phyloP scores from a whole-genome alignment of 495 filamentous ascomycete genomes.

The Penicillium pulvis region DNA sequence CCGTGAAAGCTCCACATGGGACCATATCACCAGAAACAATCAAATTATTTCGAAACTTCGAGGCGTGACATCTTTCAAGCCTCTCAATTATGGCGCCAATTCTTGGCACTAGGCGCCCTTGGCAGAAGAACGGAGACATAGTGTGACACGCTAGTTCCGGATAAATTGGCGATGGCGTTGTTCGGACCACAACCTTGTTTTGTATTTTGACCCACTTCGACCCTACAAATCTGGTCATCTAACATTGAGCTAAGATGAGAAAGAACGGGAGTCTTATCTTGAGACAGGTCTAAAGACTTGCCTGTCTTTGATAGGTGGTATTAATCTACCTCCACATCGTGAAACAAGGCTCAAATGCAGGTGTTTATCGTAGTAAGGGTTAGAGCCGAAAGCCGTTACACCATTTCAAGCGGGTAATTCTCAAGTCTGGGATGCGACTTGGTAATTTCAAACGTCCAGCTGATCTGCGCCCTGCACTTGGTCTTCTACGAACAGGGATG shows the following conservation, averaged over 20 bases:
- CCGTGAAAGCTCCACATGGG: background rate
- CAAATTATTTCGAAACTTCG: background rate
- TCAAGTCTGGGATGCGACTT: no score
- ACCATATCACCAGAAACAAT: background rate
- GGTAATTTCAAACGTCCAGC: background rate
- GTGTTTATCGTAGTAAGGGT: no score
- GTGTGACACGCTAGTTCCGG: background rate
- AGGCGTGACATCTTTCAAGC: background rate
- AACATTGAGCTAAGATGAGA: background rate
- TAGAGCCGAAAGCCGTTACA: background rate
- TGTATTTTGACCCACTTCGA: background rate
- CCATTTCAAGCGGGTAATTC: background rate
- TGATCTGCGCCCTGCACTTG: background rate
- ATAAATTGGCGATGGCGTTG: slow-evolving; percentile 5
- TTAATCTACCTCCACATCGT: no score
- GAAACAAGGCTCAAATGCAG: no score
- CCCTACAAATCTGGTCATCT: background rate
- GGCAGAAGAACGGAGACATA: slow-evolving; percentile 3
- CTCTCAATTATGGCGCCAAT: background rate
- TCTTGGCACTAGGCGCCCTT: slow-evolving; percentile 10
- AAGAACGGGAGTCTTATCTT: background rate
- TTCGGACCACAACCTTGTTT: background rate
- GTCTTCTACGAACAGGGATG: background rate
- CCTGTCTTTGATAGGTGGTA: no score
- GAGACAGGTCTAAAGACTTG: no score